Evolutionary conservation across 2,329 filamentous ascomycete genomes (phyloP).

Genomic region (Calonectria pseudoturangicola): DNA sequence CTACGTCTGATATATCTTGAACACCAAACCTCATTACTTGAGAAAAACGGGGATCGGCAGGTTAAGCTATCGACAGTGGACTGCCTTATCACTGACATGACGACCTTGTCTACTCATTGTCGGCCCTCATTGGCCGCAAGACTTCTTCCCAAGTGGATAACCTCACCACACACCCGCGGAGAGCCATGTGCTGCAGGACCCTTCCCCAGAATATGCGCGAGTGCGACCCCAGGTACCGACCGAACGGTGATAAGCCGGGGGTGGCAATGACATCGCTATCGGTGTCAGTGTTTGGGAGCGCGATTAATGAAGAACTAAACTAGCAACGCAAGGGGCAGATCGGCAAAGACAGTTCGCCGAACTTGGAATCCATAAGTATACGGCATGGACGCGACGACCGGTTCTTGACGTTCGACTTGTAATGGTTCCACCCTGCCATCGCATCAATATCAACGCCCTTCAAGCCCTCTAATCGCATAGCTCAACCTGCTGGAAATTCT

Average conservation of each 20-base stretch:
- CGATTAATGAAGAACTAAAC: neutral
- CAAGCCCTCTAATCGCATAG: neutral
- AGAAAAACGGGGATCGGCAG: slow-evolving; percentile 20
- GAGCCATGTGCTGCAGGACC: neutral
- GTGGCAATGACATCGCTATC: slow-evolving; percentile 32
- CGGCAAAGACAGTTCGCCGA: too few relatives aligned
- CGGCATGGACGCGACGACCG: neutral
- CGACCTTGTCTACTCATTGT: neutral
- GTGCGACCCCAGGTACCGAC: slow-evolving; percentile 37
- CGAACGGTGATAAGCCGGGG: slow-evolving; percentile 37
- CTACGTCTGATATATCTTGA: neutral
- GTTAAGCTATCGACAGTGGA: slow-evolving; percentile 19
- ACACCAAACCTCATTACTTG: slow-evolving; percentile 21
- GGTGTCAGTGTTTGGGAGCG: slow-evolving; percentile 26
- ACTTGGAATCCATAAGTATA: neutral
- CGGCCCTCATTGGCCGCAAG: neutral
- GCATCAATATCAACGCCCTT: neutral
- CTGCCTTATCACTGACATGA: neutral
- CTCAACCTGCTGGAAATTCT: neutral
- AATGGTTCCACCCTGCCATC: neutral
- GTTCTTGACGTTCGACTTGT: neutral
- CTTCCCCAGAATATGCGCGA: slow-evolving; percentile 35
- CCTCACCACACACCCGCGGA: neutral
- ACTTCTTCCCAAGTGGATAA: neutral
- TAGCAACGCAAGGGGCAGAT: neutral